Percentiles rank a stretch among this genome's conserved stretches.
phyloP scores from a whole-genome alignment of 78 protist species.

The Dictyostelium firmibasis region DNA sequence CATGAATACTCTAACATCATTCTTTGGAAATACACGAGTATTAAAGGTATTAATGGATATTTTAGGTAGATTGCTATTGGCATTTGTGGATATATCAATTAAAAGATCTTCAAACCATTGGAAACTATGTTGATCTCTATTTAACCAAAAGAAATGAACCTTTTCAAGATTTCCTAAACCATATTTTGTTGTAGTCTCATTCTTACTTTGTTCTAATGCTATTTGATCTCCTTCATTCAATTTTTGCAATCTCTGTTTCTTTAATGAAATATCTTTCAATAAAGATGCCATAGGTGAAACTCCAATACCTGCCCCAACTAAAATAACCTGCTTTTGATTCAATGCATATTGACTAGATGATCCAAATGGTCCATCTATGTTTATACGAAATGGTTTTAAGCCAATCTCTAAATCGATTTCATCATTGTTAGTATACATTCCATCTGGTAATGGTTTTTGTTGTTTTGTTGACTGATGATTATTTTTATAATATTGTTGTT shows the following conservation, averaged over 20 bases:
- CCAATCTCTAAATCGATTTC: slow-evolving; percentile 67
- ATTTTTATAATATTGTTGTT: not conserved
- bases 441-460: slow-evolving; percentile 11
- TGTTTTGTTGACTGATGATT: too few species aligned
- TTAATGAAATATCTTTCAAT: slow-evolving; percentile 61
- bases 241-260: not conserved
- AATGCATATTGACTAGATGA: slow-evolving; percentile 88
- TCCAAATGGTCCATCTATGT: slow-evolving; percentile 95
- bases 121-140: slow-evolving; percentile 81
- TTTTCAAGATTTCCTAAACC: slow-evolving; percentile 54
- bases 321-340: slow-evolving; percentile 74
- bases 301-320: slow-evolving; percentile 95
- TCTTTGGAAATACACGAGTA: slow-evolving; percentile 81
- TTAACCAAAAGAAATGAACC: slow-evolving; percentile 88
- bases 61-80: slow-evolving; percentile 56
- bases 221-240: not conserved
- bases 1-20: slow-evolving; percentile 86
- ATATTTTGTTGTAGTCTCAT: not conserved
- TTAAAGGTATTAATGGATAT: slow-evolving; percentile 69
- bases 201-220: not conserved
- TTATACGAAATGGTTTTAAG: slow-evolving; percentile 51
- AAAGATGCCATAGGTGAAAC: slow-evolving; percentile 96
- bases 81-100: slow-evolving; percentile 65
- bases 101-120: slow-evolving; percentile 86
- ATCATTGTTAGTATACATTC: slow-evolving; percentile 46